These are phyloP conservation scores for Suillus americanus DNA, from an alignment of 768 basidiomycete genomes.

Conservation along the genomic window DNA sequence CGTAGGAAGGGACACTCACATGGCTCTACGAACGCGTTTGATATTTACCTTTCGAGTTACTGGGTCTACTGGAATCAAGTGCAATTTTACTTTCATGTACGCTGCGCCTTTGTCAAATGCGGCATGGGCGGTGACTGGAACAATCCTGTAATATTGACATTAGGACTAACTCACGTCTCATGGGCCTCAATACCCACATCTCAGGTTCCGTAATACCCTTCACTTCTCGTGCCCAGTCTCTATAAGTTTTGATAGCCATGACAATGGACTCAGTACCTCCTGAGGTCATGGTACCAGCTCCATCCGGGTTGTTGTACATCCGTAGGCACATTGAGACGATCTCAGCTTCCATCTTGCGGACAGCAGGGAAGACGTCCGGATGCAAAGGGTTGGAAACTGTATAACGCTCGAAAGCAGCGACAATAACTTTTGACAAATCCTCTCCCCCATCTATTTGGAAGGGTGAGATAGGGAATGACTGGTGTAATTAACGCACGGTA, in stretches of 20 bases:
- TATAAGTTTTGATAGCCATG: constrained; percentile 92
- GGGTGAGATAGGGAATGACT: background rate
- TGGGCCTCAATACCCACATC: constrained; percentile 54
- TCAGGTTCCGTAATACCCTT: constrained; percentile 92
- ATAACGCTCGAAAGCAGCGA: constrained; percentile 79
- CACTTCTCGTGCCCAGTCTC: constrained; percentile 84
- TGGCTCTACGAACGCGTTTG: constrained; percentile 77
- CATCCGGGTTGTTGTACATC: constrained; percentile 81
- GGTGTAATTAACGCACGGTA: constrained; percentile 60
- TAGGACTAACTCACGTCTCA: background rate
- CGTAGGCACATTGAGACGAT: constrained; percentile 85
- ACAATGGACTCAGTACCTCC: constrained; percentile 97
- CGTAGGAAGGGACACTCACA: constrained; percentile 51
- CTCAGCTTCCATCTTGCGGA: constrained; percentile 97
- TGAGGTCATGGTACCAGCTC: constrained; percentile 90
- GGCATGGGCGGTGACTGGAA: constrained; percentile 85
- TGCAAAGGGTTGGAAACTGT: constrained; percentile 89
- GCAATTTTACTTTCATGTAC: constrained; percentile 89
- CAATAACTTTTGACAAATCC: constrained; percentile 75
- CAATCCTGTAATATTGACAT: constrained; percentile 52
- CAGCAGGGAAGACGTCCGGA: constrained; percentile 88
- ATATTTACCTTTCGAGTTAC: constrained; percentile 78
- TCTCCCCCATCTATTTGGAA: constrained; percentile 71
- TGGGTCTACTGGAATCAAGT: constrained; percentile 78
- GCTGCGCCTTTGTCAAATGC: constrained; percentile 93